Evolutionary conservation across 352 stramenopile genomes (phyloP), one percentile per base, ranked within the genome.

Genomic region (Globisporangium middletonii): DNA sequence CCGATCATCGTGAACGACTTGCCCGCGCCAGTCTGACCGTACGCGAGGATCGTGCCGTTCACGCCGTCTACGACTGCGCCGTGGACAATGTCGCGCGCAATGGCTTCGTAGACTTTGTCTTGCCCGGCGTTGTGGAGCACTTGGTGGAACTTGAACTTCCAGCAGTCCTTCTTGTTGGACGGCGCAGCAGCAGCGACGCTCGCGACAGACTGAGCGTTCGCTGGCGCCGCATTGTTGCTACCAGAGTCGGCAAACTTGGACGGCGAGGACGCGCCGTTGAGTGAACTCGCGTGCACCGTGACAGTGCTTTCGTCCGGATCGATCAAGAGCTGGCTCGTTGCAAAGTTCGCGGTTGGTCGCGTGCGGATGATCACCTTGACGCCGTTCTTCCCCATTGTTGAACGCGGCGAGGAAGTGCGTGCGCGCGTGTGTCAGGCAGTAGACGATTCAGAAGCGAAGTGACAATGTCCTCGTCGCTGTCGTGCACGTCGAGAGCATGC

Each of bases 1-100:
- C 88, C 87, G 50, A 96, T 89, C 89, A 97, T 96, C 7, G 86
- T 97, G 63, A 97, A 96, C 38, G 86, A 95, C 66, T 96, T 96
- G 52, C 87, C 87, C 0, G 86, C 87, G 2, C 88, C 89, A 0
- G 87, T 97, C 60, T 97, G 88, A 23, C 88, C 87, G 60, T 96
- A 96, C 7, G 86, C 86, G 50, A 96, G 62, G 57, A 97, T 90
- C 28, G 88, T 94, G 53, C 86, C 88, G 59, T 95, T 97, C 12
- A 90, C 72, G n/a, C 89, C 89, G 46, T 97, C 82, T 12, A 96
- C 80, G 3, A 95, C 85, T 3, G 72, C 64, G n/a, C 81, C 81
- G 53, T 96, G 83, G 8, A 97, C 89, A 30, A 96, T 94, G 53
- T 97, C 86, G 3, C 84, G 72, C 26, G 86, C 87, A 49, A 96